phyloP scores from a whole-genome alignment of 2,329 filamentous ascomycete species.

The Colletotrichum nymphaeae region DNA sequence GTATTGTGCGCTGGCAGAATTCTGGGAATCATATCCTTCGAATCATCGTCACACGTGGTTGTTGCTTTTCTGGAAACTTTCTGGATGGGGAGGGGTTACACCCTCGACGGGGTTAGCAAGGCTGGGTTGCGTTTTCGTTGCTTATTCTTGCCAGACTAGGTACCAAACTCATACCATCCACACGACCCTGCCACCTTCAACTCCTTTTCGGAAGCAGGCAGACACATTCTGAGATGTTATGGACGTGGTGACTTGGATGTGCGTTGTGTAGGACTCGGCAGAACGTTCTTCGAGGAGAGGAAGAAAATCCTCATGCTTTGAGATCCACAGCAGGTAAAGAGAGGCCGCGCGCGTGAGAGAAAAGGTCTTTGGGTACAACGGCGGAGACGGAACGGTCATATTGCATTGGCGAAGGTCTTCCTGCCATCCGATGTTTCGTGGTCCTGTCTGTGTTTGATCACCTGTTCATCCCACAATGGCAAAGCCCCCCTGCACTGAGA shows the following conservation, averaged over 20 bases:
- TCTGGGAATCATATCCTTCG: neutral
- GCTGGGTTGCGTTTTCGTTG: neutral
- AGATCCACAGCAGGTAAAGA: neutral
- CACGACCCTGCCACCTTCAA: neutral
- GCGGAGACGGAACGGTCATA: neutral
- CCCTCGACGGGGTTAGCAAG: neutral
- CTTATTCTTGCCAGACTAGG: neutral
- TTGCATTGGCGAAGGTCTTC: neutral
- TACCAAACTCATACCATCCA: too few relatives aligned
- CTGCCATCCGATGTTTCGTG: neutral
- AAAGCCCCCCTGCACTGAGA: too few relatives aligned
- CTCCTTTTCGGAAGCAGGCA: neutral
- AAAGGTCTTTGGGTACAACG: neutral
- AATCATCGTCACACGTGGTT: conserved; percentile 1
- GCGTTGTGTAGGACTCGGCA: neutral
- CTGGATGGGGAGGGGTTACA: conserved; percentile 11
- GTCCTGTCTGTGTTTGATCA: neutral
- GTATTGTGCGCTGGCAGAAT: neutral
- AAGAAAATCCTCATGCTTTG: neutral
- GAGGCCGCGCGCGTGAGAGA: too few relatives aligned
- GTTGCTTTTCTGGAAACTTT: conserved; percentile 33
- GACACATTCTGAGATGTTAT: neutral
- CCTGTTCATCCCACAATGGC: neutral
- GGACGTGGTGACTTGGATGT: neutral
- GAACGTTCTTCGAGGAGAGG: neutral